These are phyloP conservation scores for cucumber (Cucumis sativus) DNA, from an alignment of 306 rosid species.

Conservation along the genomic window Cucumber_9930_V3 NC_026657.2:15534001-15534500, in stretches of 20 bases:
- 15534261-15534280: conserved; percentile 95
- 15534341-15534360: conserved; percentile 14
- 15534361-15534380: conserved; percentile 5
- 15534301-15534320: conserved; percentile 93
- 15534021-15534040: neutral
- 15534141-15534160: neutral
- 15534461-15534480: conserved; percentile 89
- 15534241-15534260: conserved; percentile 94
- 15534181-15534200: neutral
- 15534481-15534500: conserved; percentile 30
- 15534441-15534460: conserved; percentile 98
- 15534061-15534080: neutral
- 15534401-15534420: conserved; percentile 62
- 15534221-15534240: conserved; percentile 47
- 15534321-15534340: conserved; percentile 34
- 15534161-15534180: neutral
- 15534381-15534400: neutral
- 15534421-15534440: conserved; percentile 94
- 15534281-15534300: conserved; percentile 94
- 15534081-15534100: neutral
- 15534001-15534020: neutral
- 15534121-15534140: neutral
- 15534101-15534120: neutral
- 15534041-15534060: neutral
- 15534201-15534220: neutral